phyloP scores from a whole-genome alignment of 2,329 filamentous ascomycete species.

The Capronia americana region DNA sequence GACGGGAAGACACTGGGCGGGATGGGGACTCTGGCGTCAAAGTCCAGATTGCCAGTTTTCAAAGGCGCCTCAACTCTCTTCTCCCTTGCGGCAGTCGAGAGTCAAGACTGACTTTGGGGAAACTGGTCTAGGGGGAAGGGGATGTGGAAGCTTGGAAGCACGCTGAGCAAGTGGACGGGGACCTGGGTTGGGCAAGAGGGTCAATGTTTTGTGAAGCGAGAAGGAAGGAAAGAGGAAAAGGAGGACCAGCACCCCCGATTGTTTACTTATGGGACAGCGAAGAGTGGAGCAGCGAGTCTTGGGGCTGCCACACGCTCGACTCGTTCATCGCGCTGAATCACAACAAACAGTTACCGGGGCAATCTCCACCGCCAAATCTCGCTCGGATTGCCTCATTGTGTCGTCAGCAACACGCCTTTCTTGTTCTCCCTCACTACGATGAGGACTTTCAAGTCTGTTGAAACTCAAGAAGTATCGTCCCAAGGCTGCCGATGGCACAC shows the following conservation, averaged over 20 bases:
- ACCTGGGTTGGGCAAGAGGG: not conserved
- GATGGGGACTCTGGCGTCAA: conserved; percentile 82
- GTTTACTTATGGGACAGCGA: conserved; percentile 10
- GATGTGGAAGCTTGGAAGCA: conserved; percentile 15
- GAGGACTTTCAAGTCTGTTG: not conserved
- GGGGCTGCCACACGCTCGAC: not conserved
- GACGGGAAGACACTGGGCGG: conserved; percentile 99
- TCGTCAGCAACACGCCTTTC: not conserved
- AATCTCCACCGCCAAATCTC: conserved; percentile 2
- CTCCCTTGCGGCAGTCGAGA: conserved; percentile 43
- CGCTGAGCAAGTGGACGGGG: conserved; percentile 9
- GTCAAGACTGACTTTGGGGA: conserved; percentile 40
- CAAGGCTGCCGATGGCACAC: not conserved
- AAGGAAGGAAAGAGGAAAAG: conserved; percentile 17
- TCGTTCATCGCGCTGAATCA: conserved; percentile 10
- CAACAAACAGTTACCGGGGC: conserved; percentile 9
- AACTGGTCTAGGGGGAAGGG: conserved; percentile 2
- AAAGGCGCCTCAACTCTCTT: conserved; percentile 41
- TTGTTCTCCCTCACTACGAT: not conserved
- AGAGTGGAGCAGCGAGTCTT: not conserved
- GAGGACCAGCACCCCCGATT: not conserved
- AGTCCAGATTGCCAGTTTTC: conserved; percentile 42
- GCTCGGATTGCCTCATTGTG: not conserved
- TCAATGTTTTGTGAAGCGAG: conserved; percentile 1
- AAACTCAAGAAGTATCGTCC: not conserved